Percentiles rank a stretch among this genome's conserved stretches.
phyloP scores from a whole-genome alignment of 306 rosid genomes.

The Acacia confusa region DNA sequence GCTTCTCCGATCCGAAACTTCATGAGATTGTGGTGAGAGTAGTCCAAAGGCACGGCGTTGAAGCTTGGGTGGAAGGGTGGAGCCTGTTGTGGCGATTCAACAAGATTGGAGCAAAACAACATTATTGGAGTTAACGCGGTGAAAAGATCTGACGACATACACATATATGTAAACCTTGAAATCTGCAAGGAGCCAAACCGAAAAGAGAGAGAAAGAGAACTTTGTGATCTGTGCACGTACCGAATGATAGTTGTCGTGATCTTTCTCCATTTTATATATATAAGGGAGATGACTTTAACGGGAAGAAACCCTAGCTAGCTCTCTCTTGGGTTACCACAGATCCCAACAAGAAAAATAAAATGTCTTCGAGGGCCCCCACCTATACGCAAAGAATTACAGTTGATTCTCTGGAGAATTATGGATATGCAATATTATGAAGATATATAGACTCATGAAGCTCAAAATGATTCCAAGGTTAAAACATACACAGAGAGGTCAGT shows the following conservation, averaged over 20 bases:
- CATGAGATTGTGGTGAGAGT: constrained; percentile 46
- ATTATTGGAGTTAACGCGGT: constrained; percentile 35
- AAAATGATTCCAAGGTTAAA: neutral
- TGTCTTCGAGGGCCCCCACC: constrained; percentile 42
- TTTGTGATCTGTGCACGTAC: constrained; percentile 54
- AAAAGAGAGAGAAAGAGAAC: constrained; percentile 3
- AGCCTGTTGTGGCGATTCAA: constrained; percentile 43
- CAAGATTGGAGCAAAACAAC: constrained; percentile 43
- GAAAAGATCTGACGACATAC: constrained; percentile 38
- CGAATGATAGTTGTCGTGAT: constrained; percentile 54
- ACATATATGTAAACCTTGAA: neutral
- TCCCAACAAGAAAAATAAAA: constrained; percentile 17
- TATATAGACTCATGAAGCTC: neutral
- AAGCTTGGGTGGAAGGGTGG: constrained; percentile 51
- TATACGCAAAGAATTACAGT: no score
- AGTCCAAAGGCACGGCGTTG: constrained; percentile 42
- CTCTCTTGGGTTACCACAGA: constrained; percentile 35
- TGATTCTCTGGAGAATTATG: neutral
- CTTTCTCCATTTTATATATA: constrained; percentile 65
- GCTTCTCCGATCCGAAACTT: constrained; percentile 49
- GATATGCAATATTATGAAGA: neutral
- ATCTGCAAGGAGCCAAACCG: neutral
- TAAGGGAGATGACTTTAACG: constrained; percentile 33
- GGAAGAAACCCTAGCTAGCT: constrained; percentile 39
- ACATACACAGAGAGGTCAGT: neutral